Base-by-base conservation (phyloP, 768 basidiomycete species). In the Piloderma croceum region DNA sequence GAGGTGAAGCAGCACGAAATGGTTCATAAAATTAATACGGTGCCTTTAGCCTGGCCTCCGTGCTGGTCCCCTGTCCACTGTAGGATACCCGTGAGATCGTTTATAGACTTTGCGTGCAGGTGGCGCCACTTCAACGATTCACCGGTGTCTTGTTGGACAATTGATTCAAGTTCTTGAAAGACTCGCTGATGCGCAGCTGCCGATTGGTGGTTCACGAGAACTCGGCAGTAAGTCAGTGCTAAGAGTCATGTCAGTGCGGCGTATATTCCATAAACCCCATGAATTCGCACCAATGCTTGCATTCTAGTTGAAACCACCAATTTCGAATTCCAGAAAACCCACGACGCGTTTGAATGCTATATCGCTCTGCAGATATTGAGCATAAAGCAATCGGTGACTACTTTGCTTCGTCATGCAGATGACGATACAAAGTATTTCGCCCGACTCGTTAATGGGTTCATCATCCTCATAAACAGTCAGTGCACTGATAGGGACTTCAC, bases 241-340 rank as follows among this genome's bases (percentile, higher is more conserved):
- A 10, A 32, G 17, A 35, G 15, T 17, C 21, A n/a, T 13, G 24
- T 17, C 12, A 32, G 45, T 20, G 25, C 22, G 3, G 36, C 11
- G 10, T 15, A 19, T 21, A 15, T 38, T 37, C 15, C 31, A 21
- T 7, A 22, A 12, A 20, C n/a, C n/a, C n/a, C n/a, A 35, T 43
- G 24, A 24, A 39, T 17, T 45, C 48, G 7, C 32, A 56, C 56
- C 55, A 11, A 52, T 56, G 27, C 51, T 44, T 1, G 35, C 23
- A 21, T 49, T 38, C 4, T 24, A 31, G 24, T 60, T 50, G 9
- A 48, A 21, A 9, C 45, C 37, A 6, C 47, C 52, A 3, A 63
- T 19, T 36, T 60, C 53, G 39, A 63, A 60, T 31, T 62, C 53
- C 11, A 52, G 42, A 27, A 52, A 62, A 1, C 59, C 54, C 2